Percentiles rank a stretch among this genome's conserved stretches.
phyloP scores from a whole-genome alignment of 2,329 filamentous ascomycete species.

The Exophiala alcalophila region DNA sequence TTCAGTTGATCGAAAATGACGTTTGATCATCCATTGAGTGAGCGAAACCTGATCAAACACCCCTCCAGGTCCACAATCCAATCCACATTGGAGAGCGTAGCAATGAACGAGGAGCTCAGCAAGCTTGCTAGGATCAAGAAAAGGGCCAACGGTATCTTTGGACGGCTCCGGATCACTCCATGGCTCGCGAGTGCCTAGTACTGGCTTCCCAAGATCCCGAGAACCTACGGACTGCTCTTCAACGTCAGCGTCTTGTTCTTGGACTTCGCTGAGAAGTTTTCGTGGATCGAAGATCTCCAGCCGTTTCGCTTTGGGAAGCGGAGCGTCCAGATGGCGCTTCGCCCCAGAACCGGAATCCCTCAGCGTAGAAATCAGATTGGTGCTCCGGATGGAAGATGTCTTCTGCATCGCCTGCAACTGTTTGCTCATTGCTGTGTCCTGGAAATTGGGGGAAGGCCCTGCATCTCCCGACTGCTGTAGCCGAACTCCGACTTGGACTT shows the following conservation, averaged over 20 bases:
- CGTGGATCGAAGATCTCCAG: not conserved
- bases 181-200: too few relatives aligned
- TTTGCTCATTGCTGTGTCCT: constrained; percentile 24
- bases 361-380: constrained; percentile 22
- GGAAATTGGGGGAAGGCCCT: constrained; percentile 6
- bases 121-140: constrained; percentile 10
- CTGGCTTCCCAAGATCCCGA: too few relatives aligned
- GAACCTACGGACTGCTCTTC: too few relatives aligned
- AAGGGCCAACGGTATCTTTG: not conserved
- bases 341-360: constrained; percentile 4
- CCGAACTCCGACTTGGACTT: constrained; percentile 15
- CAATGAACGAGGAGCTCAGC: constrained; percentile 19
- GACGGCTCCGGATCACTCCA: too few relatives aligned
- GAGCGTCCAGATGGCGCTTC: constrained; percentile 10
- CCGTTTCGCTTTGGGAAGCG: constrained; percentile 7
- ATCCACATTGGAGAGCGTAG: constrained; percentile 13
- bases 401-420: constrained; percentile 26
- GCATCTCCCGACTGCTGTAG: not conserved
- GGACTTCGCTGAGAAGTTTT: not conserved
- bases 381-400: constrained; percentile 23
- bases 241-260: too few relatives aligned
- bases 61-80: not conserved
- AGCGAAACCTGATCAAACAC: constrained; percentile 14
- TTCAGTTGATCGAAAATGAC: constrained; percentile 2
- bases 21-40: constrained; percentile 10